Evolutionary conservation across 768 basidiomycete genomes (phyloP).

Genomic region (Boletellus emodensis): DNA sequence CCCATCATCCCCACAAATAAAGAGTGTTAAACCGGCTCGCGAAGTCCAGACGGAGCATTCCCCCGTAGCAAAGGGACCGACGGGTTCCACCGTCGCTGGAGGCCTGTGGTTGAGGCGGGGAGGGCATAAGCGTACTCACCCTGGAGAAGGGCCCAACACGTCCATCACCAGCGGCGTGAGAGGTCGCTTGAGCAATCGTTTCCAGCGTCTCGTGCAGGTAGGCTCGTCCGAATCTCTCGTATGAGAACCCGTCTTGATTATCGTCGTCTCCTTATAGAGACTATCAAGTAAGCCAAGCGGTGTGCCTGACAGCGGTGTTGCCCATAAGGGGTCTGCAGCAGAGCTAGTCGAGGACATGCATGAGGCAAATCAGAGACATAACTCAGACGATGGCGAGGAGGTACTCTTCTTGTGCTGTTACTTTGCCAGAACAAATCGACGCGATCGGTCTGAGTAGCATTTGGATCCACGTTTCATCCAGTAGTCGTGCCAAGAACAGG

Average conservation of each 20-base stretch:
- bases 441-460: slow-evolving; percentile 4
- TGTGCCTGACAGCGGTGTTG: neutral
- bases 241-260: neutral
- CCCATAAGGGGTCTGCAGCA: neutral
- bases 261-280: slow-evolving; percentile 5
- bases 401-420: slow-evolving; percentile 25
- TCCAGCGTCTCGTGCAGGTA: slow-evolving; percentile 18
- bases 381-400: slow-evolving; percentile 15
- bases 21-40: neutral
- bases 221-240: neutral
- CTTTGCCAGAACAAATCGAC: slow-evolving; percentile 19
- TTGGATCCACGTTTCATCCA: neutral
- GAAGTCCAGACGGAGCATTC: slow-evolving; percentile 8
- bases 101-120: slow-evolving; percentile 12
- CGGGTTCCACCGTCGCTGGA: slow-evolving; percentile 1
- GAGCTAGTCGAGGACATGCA: neutral
- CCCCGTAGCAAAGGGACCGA: neutral
- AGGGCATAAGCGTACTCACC: neutral
- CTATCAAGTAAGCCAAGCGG: neutral
- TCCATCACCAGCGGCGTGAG: neutral
- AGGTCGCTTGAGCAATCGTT: slow-evolving; percentile 5
- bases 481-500: too few relatives aligned
- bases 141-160: neutral
- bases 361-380: neutral
- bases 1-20: slow-evolving; percentile 2